Percentiles rank a stretch among this genome's conserved stretches.
These are phyloP conservation scores for Astraeus odoratus DNA, from an alignment of 768 basidiomycete species.

Conservation along the genomic window DNA sequence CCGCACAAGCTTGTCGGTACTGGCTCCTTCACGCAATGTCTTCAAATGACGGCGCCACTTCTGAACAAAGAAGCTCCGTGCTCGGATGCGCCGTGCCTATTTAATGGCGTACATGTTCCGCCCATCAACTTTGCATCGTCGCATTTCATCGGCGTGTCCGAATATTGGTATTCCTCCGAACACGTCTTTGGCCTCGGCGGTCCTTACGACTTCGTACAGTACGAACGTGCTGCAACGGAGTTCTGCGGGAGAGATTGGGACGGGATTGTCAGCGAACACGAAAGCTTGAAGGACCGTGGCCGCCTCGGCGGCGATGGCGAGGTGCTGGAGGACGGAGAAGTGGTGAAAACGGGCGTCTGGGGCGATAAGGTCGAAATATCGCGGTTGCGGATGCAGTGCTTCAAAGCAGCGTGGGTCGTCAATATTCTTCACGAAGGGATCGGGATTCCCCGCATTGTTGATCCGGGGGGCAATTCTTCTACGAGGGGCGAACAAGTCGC, in stretches of 20 bases:
- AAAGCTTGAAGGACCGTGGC: slow-evolving; percentile 40
- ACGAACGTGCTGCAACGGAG: slow-evolving; percentile 83
- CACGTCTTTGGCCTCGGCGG: slow-evolving; percentile 95
- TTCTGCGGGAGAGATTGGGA: slow-evolving; percentile 83
- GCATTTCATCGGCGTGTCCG: slow-evolving; percentile 94
- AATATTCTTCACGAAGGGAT: slow-evolving; percentile 96
- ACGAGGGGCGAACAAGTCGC: slow-evolving; percentile 65
- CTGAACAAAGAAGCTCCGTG: slow-evolving; percentile 84
- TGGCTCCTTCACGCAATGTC: slow-evolving; percentile 84
- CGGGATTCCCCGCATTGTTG: slow-evolving; percentile 86
- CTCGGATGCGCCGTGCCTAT: slow-evolving; percentile 78
- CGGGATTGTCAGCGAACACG: slow-evolving; percentile 63
- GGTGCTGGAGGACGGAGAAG: slow-evolving; percentile 49
- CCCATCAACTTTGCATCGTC: slow-evolving; percentile 90
- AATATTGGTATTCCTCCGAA: slow-evolving; percentile 99
- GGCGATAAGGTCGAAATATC: slow-evolving; percentile 70
- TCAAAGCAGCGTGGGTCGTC: slow-evolving; percentile 98
- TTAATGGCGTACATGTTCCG: slow-evolving; percentile 92
- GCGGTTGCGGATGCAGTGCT: slow-evolving; percentile 94
- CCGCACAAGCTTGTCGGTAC: slow-evolving; percentile 71
- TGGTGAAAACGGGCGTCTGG: slow-evolving; percentile 66
- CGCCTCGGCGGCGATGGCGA: slow-evolving; percentile 58
- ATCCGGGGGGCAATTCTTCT: slow-evolving; percentile 73
- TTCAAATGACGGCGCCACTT: slow-evolving; percentile 63
- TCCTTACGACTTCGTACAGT: slow-evolving; percentile 92